Evolutionary conservation across 2,329 filamentous ascomycete species (phyloP).

Genomic region (Colletotrichum neosansevieriae): DNA sequence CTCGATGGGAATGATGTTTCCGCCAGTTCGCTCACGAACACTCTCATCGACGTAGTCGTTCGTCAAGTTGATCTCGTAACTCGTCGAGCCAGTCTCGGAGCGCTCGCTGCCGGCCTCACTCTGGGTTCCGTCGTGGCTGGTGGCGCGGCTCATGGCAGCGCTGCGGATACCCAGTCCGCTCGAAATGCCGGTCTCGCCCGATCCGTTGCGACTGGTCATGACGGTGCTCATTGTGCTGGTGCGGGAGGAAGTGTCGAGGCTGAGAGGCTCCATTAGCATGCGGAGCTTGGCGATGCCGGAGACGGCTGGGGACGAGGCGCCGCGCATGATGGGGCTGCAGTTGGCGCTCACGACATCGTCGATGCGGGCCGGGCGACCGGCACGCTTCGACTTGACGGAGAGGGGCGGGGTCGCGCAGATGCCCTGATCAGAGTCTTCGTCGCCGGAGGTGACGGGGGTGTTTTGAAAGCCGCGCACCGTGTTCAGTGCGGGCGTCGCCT

Average conservation of each 20-base stretch:
- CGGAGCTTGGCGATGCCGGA: slow-evolving; percentile 88
- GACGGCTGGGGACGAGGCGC: slow-evolving; percentile 64
- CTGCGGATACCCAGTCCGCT: slow-evolving; percentile 59
- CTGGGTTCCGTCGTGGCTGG: slow-evolving; percentile 67
- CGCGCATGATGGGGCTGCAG: slow-evolving; percentile 71
- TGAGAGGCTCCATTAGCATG: slow-evolving; percentile 83
- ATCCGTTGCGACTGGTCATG: slow-evolving; percentile 62
- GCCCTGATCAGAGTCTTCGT: slow-evolving; percentile 68
- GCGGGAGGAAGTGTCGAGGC: slow-evolving; percentile 69
- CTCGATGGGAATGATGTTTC: slow-evolving; percentile 61
- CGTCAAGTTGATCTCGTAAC: slow-evolving; percentile 87
- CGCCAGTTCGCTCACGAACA: slow-evolving; percentile 57
- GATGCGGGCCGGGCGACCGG: slow-evolving; percentile 55
- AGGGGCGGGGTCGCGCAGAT: slow-evolving; percentile 39
- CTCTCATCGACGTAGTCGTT: slow-evolving; percentile 85
- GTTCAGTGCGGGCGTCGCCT: slow-evolving; percentile 62
- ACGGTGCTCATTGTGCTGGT: slow-evolving; percentile 67
- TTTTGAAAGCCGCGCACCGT: slow-evolving; percentile 69
- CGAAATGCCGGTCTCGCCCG: slow-evolving; percentile 50
- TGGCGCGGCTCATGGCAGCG: slow-evolving; percentile 65
- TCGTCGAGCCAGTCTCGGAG: slow-evolving; percentile 77
- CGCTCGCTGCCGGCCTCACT: slow-evolving; percentile 67
- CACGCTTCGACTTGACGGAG: slow-evolving; percentile 45
- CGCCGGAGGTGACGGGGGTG: slow-evolving; percentile 66
- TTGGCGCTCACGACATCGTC: slow-evolving; percentile 72